Conservation (phyloP, 371 early-diverging fungal genomes). For the Batkoa obscura region DNA sequence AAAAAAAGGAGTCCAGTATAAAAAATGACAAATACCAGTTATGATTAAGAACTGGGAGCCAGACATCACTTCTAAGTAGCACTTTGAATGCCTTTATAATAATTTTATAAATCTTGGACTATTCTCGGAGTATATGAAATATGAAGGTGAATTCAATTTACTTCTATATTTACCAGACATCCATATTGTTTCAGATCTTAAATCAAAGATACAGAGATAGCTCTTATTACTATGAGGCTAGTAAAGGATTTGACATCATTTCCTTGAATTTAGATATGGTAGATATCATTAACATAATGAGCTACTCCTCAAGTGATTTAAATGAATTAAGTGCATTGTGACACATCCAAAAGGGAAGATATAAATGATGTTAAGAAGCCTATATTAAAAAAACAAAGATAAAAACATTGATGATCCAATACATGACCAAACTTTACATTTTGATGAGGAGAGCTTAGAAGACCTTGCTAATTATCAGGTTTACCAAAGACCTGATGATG, state of each 20-base stretch:
- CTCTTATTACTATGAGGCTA: conserved; percentile 20
- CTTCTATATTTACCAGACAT: conserved; percentile 27
- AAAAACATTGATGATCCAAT: conserved; percentile 15
- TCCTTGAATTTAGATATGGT: conserved; percentile 50
- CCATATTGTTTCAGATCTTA: conserved; percentile 39
- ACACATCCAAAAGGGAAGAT: conserved; percentile 37
- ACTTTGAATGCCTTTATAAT: conserved; percentile 24
- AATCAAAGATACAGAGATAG: conserved; percentile 47
- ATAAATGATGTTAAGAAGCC: conserved; percentile 15
- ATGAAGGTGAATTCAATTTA: conserved; percentile 33
- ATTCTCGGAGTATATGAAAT: conserved; percentile 30
- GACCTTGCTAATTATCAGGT: conserved; percentile 25
- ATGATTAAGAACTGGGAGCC: conserved; percentile 45
- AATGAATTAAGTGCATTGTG: conserved; percentile 30
- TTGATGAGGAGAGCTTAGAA: conserved; percentile 20
- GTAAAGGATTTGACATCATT: conserved; percentile 24
- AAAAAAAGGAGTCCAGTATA: conserved; percentile 3
- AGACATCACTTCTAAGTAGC: conserved; percentile 20
- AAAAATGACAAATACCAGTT: background rate
- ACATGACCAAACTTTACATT: conserved; percentile 34
- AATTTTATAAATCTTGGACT: conserved; percentile 35
- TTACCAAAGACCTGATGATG: conserved; percentile 40
- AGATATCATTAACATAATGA: conserved; percentile 55
- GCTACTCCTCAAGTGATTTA: conserved; percentile 5
- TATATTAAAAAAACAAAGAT: conserved; percentile 11